A percentile compares a stretch with the other conserved stretches of the same genome.
phyloP scores from a whole-genome alignment of 805 yeast genomes.

The Yarrowia deformans region DNA sequence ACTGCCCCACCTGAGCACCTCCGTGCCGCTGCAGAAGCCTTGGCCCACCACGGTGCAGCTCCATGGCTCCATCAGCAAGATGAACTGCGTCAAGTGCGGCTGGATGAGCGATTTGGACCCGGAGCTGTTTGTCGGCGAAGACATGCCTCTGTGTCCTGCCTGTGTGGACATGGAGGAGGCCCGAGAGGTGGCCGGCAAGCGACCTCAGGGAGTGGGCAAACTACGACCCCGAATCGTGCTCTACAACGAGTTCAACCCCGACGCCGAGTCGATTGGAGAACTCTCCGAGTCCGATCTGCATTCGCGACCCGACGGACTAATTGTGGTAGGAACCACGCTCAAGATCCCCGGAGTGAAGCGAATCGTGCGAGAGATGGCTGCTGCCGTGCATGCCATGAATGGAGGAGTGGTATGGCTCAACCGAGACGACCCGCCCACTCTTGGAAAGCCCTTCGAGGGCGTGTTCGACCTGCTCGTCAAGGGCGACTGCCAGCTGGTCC shows the following conservation, averaged over 20 bases:
- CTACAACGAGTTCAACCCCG: conserved; percentile 83
- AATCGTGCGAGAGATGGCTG: conserved; percentile 66
- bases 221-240: conserved; percentile 71
- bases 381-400: conserved; percentile 61
- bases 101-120: conserved; percentile 63
- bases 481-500: conserved; percentile 70
- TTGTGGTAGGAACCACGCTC: conserved; percentile 85
- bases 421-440: conserved; percentile 57
- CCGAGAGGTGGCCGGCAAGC: conserved; percentile 67
- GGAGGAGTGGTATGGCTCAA: conserved; percentile 72
- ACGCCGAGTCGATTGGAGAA: conserved; percentile 84
- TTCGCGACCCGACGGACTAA: conserved; percentile 73
- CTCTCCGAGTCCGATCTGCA: conserved; percentile 71
- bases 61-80: conserved; percentile 78
- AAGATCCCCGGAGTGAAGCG: conserved; percentile 78
- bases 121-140: conserved; percentile 55
- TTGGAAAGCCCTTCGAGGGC: conserved; percentile 59
- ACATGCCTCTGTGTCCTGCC: conserved; percentile 66
- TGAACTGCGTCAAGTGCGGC: conserved; percentile 80
- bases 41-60: conserved; percentile 74
- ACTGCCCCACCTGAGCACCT: conserved; percentile 58
- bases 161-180: conserved; percentile 66
- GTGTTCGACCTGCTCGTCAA: conserved; percentile 64
- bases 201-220: conserved; percentile 66
- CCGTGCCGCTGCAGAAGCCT: conserved; percentile 58